phyloP scores from a whole-genome alignment of 306 rosid species.

The Gleditsia sinensis region DNA sequence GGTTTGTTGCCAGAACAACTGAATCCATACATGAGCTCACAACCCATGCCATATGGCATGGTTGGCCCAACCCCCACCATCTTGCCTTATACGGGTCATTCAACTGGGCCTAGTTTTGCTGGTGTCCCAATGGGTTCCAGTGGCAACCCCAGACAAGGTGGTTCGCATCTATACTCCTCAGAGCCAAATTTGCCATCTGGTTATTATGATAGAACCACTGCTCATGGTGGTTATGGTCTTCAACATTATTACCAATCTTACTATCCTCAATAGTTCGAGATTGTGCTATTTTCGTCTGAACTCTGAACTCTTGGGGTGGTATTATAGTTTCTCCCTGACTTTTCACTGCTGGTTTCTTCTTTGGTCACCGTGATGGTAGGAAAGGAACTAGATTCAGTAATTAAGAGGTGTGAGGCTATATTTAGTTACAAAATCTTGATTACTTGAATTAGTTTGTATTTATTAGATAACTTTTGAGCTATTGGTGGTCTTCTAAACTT shows the following conservation, averaged over 20 bases:
- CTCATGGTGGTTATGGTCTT: constrained; percentile 58
- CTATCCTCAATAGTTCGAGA: constrained; percentile 60
- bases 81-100: constrained; percentile 54
- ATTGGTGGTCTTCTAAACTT: not conserved
- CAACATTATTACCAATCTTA: constrained; percentile 53
- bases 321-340: constrained; percentile 35
- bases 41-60: constrained; percentile 58
- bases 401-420: constrained; percentile 39
- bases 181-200: constrained; percentile 49
- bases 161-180: constrained; percentile 53
- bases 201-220: constrained; percentile 50
- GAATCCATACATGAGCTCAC: constrained; percentile 52
- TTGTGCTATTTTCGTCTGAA: constrained; percentile 20
- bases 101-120: constrained; percentile 53
- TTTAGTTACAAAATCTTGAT: constrained; percentile 35
- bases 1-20: constrained; percentile 55
- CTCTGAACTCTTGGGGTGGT: constrained; percentile 39
- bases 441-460: constrained; percentile 28
- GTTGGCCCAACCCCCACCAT: constrained; percentile 51
- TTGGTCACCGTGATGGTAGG: constrained; percentile 34
- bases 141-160: constrained; percentile 51
- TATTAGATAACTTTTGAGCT: constrained; percentile 26
- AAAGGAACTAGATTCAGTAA: constrained; percentile 35
- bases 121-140: constrained; percentile 59
- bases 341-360: constrained; percentile 40